Percentiles rank a stretch among this genome's conserved stretches.
phyloP scores from a whole-genome alignment of 2,329 filamentous ascomycete genomes.

The Knufia petricola region DNA sequence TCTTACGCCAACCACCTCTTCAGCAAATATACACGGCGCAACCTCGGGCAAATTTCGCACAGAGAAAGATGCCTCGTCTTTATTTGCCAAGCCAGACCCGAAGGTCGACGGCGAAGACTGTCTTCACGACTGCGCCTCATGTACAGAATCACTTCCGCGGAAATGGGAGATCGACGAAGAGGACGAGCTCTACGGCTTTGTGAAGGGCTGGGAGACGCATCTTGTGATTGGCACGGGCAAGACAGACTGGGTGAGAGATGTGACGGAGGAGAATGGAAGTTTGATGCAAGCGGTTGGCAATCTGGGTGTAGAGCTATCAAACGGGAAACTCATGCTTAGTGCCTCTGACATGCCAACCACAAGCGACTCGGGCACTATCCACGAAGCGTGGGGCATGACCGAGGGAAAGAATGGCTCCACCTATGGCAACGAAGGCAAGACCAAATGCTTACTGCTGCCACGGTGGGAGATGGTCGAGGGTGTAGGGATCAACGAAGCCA shows the following conservation, averaged over 20 bases:
- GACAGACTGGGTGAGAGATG: conserved; percentile 84
- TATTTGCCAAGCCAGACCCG: conserved; percentile 70
- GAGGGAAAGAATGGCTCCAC: conserved; percentile 10
- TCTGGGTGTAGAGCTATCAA: conserved; percentile 29
- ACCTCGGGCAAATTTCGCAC: conserved; percentile 36
- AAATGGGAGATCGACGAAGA: conserved; percentile 62
- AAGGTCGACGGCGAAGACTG: conserved; percentile 79
- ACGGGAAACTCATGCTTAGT: conserved; percentile 22
- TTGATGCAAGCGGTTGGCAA: conserved; percentile 66
- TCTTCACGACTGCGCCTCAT: conserved; percentile 73
- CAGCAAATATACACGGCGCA: conserved; percentile 7
- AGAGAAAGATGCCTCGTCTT: conserved; percentile 37
- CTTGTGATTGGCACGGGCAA: conserved; percentile 90
- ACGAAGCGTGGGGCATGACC: conserved; percentile 5
- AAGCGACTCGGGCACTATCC: conserved; percentile 7
- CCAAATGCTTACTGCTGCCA: conserved; percentile 17
- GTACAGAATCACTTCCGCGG: conserved; percentile 69
- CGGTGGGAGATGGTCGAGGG: conserved; percentile 20
- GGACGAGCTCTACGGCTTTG: conserved; percentile 72
- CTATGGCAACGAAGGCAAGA: conserved; percentile 15
- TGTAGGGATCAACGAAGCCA: conserved; percentile 17
- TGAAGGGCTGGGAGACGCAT: conserved; percentile 84
- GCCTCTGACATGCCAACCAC: conserved; percentile 19
- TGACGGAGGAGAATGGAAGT: conserved; percentile 76
- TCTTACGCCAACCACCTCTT: conserved; percentile 10